Base-by-base conservation (phyloP, 169 alveolate genomes). In the Plasmodium gaboni region DNA sequence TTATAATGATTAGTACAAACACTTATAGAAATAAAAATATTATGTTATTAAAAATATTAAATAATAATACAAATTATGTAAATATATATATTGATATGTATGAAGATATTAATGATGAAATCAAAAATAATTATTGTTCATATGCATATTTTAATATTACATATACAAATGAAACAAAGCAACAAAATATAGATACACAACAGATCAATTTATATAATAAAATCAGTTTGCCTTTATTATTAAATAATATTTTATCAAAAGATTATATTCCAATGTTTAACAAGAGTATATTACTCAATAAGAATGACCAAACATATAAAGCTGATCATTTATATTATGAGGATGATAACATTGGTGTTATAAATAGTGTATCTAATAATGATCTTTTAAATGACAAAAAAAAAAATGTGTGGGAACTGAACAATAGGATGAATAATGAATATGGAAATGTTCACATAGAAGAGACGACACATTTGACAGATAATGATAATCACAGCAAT, bases 21-120 rank as follows among this genome's bases (percentile, higher is more conserved):
- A 64, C 76, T 1, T 78, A 78, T 26, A 78, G 67, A 46, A 78
- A 78, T 63, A 78, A 78, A 78, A 50, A 64, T n/a, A 53, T 78
- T 19, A 46, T 65, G 60, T 46, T 72, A 4, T 8, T 78, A 13
- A 68, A 28, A 8, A 17, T 78, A 17, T 68, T 65, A 24, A 78
- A 78, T 78, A 51, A 44, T 19, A 10, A n/a, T 7, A 60, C 17
- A 10, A 78, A 65, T 9, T 7, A 1, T 17, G 15, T 78, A 42
- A 78, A 78, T 13, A 44, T 78, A 7, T 50, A 48, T 44, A 70
- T 78, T 13, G 74, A 78, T 50, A 4, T 65, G 17, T 78, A 78
- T 70, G 89, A 78, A 50, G 70, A 78, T 51, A 68, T 78, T 42
- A 26, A 65, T 57, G 76, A 65, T 7, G 53, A 51, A 12, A 24